Percentiles rank a stretch among this genome's conserved stretches.
Evolutionary conservation across 352 stramenopile species (phyloP).

Genomic region (Lagenidium giganteum): DNA sequence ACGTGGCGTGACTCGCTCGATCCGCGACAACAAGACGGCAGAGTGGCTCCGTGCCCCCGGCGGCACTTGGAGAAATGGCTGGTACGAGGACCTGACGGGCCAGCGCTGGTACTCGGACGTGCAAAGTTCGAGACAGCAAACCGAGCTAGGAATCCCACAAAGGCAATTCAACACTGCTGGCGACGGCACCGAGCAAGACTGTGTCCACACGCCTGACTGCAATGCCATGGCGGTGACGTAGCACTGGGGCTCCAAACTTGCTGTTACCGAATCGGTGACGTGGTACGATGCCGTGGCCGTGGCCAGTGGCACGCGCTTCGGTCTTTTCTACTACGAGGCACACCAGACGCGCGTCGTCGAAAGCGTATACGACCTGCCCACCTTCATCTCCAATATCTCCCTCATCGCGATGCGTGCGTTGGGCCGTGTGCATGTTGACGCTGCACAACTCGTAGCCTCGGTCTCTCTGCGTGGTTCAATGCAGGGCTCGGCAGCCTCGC

Average conservation of each 20-base stretch:
- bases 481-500: conserved; percentile 15
- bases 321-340: conserved; percentile 22
- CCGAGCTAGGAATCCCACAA: conserved; percentile 13
- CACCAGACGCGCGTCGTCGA: neutral
- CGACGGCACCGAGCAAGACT: conserved; percentile 8
- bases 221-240: neutral
- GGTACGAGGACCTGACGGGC: conserved; percentile 21
- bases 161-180: conserved; percentile 29
- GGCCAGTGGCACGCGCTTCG: conserved; percentile 20
- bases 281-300: conserved; percentile 7
- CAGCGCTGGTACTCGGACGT: conserved; percentile 30
- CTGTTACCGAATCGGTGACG: neutral
- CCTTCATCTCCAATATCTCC: conserved; percentile 30
- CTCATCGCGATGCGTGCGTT: conserved; percentile 21
- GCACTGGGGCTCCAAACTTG: conserved; percentile 10
- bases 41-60: conserved; percentile 26
- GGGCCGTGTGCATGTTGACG: conserved; percentile 16
- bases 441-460: conserved; percentile 1
- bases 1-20: conserved; percentile 11
- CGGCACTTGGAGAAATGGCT: conserved; percentile 34
- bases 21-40: conserved; percentile 25
- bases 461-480: conserved; percentile 2
- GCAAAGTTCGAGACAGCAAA: conserved; percentile 21
- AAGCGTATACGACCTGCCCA: conserved; percentile 26
- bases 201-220: conserved; percentile 2